Conservation (phyloP, 2,329 filamentous ascomycete species). For the Aureobasidium namibiae region DNA sequence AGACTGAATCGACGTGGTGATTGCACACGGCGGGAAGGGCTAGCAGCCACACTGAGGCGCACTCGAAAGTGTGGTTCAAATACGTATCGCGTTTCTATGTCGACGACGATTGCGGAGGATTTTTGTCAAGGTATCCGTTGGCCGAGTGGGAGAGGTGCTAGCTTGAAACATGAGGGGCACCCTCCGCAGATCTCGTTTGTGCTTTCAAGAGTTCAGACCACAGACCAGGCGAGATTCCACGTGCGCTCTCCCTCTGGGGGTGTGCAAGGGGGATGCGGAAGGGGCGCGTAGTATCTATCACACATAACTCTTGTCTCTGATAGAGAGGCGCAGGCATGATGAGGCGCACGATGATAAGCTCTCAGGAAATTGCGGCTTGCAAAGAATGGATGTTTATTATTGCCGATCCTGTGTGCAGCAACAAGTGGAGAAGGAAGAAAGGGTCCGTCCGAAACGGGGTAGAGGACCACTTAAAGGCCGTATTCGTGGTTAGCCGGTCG, state of each 20-base stretch:
- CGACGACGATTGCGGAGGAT: neutral
- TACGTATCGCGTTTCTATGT: neutral
- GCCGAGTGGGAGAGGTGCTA: neutral
- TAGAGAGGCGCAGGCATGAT: neutral
- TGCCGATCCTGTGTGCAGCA: slow-evolving; percentile 3
- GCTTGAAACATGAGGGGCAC: slow-evolving; percentile 9
- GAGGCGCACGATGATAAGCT: neutral
- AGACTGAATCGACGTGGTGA: neutral
- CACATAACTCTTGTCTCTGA: slow-evolving; percentile 6
- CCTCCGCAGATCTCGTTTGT: slow-evolving; percentile 10
- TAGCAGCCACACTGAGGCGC: slow-evolving; percentile 3
- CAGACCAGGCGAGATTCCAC: neutral
- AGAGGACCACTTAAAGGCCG: neutral
- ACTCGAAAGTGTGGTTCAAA: neutral
- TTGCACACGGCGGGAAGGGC: neutral
- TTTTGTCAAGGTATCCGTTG: neutral
- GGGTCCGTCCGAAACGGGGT: neutral
- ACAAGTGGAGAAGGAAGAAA: slow-evolving; percentile 10
- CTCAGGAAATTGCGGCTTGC: neutral
- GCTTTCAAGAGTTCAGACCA: neutral
- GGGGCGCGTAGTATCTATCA: neutral
- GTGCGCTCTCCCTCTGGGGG: neutral
- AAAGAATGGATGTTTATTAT: slow-evolving; percentile 7
- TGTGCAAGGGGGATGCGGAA: neutral
- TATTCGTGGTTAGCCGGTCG: neutral